Conservation (phyloP, 371 early-diverging fungal genomes). For the Coemansia sp. region DNA sequence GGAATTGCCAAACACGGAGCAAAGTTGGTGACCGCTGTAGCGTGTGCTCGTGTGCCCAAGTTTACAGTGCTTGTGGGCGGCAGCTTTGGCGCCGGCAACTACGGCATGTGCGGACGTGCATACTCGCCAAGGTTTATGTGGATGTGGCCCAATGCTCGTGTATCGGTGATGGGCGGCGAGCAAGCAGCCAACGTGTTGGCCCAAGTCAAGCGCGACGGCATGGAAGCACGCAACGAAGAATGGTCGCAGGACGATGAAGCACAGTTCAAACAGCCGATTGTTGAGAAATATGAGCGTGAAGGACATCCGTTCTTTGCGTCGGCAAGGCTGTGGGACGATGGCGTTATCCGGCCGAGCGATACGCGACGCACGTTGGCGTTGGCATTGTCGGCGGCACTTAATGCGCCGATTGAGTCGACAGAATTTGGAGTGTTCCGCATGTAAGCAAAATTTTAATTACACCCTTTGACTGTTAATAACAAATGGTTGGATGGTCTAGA, state of each 20-base stretch:
- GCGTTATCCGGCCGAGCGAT: constrained; percentile 90
- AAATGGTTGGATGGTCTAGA: background rate
- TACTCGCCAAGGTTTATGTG: constrained; percentile 94
- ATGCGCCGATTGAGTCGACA: constrained; percentile 75
- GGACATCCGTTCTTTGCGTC: constrained; percentile 94
- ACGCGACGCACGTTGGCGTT: constrained; percentile 88
- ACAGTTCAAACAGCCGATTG: constrained; percentile 83
- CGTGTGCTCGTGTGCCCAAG: constrained; percentile 94
- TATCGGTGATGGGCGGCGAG: constrained; percentile 98
- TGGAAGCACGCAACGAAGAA: constrained; percentile 70
- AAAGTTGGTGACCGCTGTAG: constrained; percentile 95
- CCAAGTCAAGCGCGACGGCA: constrained; percentile 83
- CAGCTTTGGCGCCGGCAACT: constrained; percentile 94
- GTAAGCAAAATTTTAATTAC: constrained; percentile 56
- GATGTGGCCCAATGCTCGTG: constrained; percentile 96
- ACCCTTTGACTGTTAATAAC: background rate
- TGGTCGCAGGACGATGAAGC: constrained; percentile 74
- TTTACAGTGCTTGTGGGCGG: constrained; percentile 93
- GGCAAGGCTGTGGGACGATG: constrained; percentile 96
- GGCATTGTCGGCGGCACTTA: constrained; percentile 79
- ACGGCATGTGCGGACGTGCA: constrained; percentile 98
- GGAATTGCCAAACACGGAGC: constrained; percentile 98
- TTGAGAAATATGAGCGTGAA: constrained; percentile 86
- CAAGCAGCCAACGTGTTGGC: constrained; percentile 95
- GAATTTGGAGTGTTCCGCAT: constrained; percentile 96